phyloP scores from a whole-genome alignment of 352 stramenopile genomes.

The Phytophthora boehmeriae region DNA sequence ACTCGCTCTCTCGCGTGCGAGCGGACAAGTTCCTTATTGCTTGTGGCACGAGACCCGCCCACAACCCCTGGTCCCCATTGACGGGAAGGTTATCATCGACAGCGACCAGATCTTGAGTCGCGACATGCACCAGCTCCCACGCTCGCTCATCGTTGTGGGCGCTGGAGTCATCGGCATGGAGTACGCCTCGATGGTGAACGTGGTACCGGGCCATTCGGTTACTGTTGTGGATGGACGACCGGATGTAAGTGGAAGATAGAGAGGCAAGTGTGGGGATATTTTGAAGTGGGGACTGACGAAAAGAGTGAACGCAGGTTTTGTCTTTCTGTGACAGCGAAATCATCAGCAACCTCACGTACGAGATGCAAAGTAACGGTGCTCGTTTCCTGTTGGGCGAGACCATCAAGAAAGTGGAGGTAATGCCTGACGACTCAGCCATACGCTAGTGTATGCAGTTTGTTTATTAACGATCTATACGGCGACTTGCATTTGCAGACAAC shows the following conservation, averaged over 20 bases:
- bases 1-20: slow-evolving; percentile 50
- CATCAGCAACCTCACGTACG: slow-evolving; percentile 87
- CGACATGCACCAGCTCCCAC: slow-evolving; percentile 68
- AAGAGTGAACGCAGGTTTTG: slow-evolving; percentile 56
- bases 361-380: slow-evolving; percentile 89
- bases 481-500: slow-evolving; percentile 41
- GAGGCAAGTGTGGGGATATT: not conserved
- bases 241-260: slow-evolving; percentile 45
- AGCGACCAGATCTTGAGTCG: slow-evolving; percentile 83
- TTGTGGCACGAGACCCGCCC: slow-evolving; percentile 83
- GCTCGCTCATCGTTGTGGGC: slow-evolving; percentile 82
- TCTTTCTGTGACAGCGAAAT: slow-evolving; percentile 89
- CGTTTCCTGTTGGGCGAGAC: slow-evolving; percentile 87
- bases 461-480: not conserved
- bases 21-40: slow-evolving; percentile 87
- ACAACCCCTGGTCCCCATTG: slow-evolving; percentile 79
- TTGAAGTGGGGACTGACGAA: slow-evolving; percentile 9
- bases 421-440: not conserved
- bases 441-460: not conserved
- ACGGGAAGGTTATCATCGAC: slow-evolving; percentile 85
- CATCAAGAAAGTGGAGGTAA: slow-evolving; percentile 73
- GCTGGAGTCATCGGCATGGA: slow-evolving; percentile 92
- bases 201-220: slow-evolving; percentile 85
- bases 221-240: slow-evolving; percentile 85
- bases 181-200: slow-evolving; percentile 92